Evolutionary conservation across 1,139 yeast species (phyloP).

Genomic region (Trichomonascaceae sp.): DNA sequence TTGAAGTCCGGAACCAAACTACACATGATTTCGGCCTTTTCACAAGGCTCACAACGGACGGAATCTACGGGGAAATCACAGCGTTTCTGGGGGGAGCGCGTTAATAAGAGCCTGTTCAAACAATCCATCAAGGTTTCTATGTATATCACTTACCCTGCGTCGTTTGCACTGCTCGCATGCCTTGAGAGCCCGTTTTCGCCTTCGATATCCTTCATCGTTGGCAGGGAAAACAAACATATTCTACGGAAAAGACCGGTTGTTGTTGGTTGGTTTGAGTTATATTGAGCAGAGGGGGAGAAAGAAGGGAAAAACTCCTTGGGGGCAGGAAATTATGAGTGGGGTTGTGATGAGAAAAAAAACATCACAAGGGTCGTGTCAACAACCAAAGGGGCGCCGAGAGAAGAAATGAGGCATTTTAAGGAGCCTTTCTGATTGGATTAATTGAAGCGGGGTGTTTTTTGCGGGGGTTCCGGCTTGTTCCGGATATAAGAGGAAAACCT

Average conservation of each 20-base stretch:
- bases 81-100: slow-evolving; percentile 21
- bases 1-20: slow-evolving; percentile 29
- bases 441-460: too few relatives aligned
- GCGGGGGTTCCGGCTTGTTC: background rate
- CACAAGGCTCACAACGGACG: slow-evolving; percentile 30
- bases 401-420: background rate
- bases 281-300: background rate
- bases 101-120: too few relatives aligned
- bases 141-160: slow-evolving; percentile 18
- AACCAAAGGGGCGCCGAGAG: background rate
- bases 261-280: background rate
- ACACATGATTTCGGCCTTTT: slow-evolving; percentile 29
- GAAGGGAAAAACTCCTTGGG: background rate
- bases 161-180: slow-evolving; percentile 17
- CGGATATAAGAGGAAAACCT: background rate
- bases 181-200: slow-evolving; percentile 29
- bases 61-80: slow-evolving; percentile 29
- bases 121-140: too few relatives aligned
- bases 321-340: background rate
- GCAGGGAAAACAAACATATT: slow-evolving; percentile 53
- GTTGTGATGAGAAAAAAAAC: background rate
- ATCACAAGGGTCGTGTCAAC: background rate
- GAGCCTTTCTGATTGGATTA: too few relatives aligned
- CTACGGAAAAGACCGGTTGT: background rate
- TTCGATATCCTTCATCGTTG: slow-evolving; percentile 48